Base-by-base conservation (phyloP, 1,284 basidiomycete genomes). In the Omphalotus olearius region DNA sequence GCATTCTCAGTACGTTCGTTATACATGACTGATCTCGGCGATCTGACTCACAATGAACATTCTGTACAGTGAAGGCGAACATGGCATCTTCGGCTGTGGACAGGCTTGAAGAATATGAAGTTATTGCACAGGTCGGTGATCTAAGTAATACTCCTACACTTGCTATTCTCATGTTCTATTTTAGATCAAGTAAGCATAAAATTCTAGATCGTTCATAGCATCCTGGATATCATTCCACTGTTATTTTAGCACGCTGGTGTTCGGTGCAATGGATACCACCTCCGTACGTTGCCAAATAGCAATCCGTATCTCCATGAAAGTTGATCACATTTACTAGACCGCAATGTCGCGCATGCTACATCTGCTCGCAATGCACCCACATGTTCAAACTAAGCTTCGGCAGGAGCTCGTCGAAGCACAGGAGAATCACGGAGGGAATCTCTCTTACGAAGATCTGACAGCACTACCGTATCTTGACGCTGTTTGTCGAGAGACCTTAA, bases 281-380 rank as follows among this genome's bases (percentile, higher is more conserved):
- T 45, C 43, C 11, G 41, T 42, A 20, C 13, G 41, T 42, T 42
- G 20, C 9, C 13, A 23, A 7, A 6, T 23, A 20, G 10, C 13
- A 23, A 6, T 5, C 18, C n/a, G 11, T 17, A 14, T 3, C n/a
- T 38, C 4, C 17, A 38, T 9, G 16, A 7, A 5, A 14, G 41
- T 10, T 42, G 18, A 26, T 23, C 4, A 6, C 6, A 5, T 20
- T n/a, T 23, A 3, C 4, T 4, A 42, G 41, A 51, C 42, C 0
- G 63, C 64, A 5, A 49, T 66, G n/a, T 45, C 58, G 13, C 54
- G 60, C 17, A 56, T 58, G 37, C 43, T 66, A 6, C 50, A 62
- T 23, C 30, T 33, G 30, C 30, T 33, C 4, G 7, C 30, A 9
- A 43, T 43, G 41, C 41, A 25, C 41, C 26, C 41, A 4, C 59